A percentile compares a stretch with the other conserved stretches of the same genome.
Conservation (phyloP, 345 rosid genomes). For the Rhizophora mangle region DNA sequence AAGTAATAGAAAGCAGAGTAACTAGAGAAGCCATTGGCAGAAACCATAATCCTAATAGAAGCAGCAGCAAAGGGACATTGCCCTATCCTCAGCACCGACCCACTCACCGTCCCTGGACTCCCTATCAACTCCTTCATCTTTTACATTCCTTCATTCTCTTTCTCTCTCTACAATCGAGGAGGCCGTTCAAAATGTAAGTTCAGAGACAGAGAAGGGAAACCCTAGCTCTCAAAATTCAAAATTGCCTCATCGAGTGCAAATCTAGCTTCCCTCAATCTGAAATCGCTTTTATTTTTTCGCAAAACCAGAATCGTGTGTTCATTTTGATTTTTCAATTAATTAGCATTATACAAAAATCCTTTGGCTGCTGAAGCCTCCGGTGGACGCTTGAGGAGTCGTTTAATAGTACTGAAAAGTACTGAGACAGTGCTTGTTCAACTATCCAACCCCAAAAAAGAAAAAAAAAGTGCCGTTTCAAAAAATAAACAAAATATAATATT, state of each 20-base stretch:
- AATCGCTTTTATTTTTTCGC: no score
- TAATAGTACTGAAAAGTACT: no score
- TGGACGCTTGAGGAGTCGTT: no score
- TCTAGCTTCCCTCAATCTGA: no score
- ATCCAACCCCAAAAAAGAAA: no score
- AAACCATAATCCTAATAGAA: slow-evolving; percentile 68
- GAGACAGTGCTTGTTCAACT: no score
- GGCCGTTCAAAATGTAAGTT: background rate
- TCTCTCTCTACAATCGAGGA: background rate
- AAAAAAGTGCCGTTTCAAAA: no score
- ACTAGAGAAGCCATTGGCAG: slow-evolving; percentile 48
- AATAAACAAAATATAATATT: no score
- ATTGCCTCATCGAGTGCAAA: no score
- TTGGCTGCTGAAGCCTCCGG: no score
- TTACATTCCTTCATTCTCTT: background rate
- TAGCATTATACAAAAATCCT: no score
- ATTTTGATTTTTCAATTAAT: background rate
- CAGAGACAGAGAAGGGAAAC: background rate
- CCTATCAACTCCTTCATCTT: slow-evolving; percentile 76
- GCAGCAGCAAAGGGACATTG: slow-evolving; percentile 78
- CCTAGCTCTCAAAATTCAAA: slow-evolving; percentile 19
- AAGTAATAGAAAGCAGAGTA: slow-evolving; percentile 84
- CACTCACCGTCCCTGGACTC: slow-evolving; percentile 79
- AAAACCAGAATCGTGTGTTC: background rate
- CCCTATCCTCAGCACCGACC: slow-evolving; percentile 60